Percentiles rank a stretch among this genome's conserved stretches.
phyloP scores from a whole-genome alignment of 805 yeast species.

The Kuraishia ogatae region DNA sequence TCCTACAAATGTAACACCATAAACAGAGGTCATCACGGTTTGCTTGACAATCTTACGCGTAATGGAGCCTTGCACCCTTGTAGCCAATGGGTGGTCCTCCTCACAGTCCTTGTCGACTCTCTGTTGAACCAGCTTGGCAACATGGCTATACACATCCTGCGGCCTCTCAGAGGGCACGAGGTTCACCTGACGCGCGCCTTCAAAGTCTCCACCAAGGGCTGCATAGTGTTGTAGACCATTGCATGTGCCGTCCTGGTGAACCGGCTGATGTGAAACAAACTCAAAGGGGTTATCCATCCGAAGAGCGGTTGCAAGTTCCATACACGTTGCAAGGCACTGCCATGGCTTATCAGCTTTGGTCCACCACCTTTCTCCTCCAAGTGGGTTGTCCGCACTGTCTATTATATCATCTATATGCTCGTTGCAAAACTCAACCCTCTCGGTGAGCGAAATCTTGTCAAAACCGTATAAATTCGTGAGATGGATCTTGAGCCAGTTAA shows the following conservation, averaged over 20 bases:
- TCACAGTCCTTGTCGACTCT: conserved; percentile 46
- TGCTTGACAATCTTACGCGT: conserved; percentile 89
- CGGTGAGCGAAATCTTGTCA: conserved; percentile 62
- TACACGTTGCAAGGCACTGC: conserved; percentile 68
- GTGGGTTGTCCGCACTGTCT: conserved; percentile 58
- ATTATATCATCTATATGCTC: conserved; percentile 44
- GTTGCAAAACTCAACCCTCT: conserved; percentile 52
- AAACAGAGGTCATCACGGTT: conserved; percentile 96
- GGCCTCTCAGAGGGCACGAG: conserved; percentile 64
- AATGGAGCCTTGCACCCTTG: conserved; percentile 49
- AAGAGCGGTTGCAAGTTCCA: conserved; percentile 56
- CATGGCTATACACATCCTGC: conserved; percentile 68
- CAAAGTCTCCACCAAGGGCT: conserved; percentile 77
- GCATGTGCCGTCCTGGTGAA: conserved; percentile 84
- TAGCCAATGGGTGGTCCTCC: conserved; percentile 45
- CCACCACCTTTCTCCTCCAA: conserved; percentile 57
- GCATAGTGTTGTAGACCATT: conserved; percentile 85
- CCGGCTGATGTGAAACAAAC: conserved; percentile 63
- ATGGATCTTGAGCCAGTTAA: conserved; percentile 71
- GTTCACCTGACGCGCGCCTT: conserved; percentile 77
- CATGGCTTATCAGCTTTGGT: conserved; percentile 70
- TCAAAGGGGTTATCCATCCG: conserved; percentile 56
- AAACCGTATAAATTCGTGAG: conserved; percentile 65
- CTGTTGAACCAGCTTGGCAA: conserved; percentile 53
- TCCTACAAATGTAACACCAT: conserved; percentile 93